Conservation (phyloP, 495 filamentous ascomycete species). For the Coniosporium apollinis region DNA sequence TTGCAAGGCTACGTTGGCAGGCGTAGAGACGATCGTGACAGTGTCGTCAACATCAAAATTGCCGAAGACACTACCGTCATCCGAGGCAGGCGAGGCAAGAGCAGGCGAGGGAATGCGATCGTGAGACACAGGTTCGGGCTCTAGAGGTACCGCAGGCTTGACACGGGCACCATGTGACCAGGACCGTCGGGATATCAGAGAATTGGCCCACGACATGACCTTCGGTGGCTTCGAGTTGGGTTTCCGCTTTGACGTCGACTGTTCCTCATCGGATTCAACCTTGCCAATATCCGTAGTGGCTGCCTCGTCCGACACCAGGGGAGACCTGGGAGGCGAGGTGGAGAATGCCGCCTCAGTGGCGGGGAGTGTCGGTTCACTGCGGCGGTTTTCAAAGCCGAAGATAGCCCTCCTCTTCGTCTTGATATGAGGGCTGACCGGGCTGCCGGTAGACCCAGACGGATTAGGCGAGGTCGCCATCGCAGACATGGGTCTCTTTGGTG, state of each 20-base stretch:
- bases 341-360: background rate
- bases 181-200: constrained; percentile 57
- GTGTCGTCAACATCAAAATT: constrained; percentile 20
- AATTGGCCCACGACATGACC: constrained; percentile 66
- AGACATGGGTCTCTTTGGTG: no score
- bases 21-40: constrained; percentile 15
- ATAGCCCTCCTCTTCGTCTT: constrained; percentile 15
- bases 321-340: constrained; percentile 3
- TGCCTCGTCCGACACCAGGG: no score
- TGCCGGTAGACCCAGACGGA: constrained; percentile 7
- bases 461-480: constrained; percentile 12
- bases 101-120: constrained; percentile 11
- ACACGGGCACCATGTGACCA: no score
- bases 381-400: constrained; percentile 31
- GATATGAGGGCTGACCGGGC: constrained; percentile 9
- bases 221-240: constrained; percentile 52
- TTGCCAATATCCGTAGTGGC: no score
- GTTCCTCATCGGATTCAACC: background rate
- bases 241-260: constrained; percentile 20
- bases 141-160: no score
- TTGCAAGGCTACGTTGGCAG: background rate
- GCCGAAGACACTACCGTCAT: constrained; percentile 12
- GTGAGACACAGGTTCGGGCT: no score
- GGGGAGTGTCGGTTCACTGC: constrained; percentile 16
- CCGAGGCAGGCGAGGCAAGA: constrained; percentile 4